phyloP scores from a whole-genome alignment of 2,329 filamentous ascomycete genomes.

The Trichophyton mentagrophytes region DNA sequence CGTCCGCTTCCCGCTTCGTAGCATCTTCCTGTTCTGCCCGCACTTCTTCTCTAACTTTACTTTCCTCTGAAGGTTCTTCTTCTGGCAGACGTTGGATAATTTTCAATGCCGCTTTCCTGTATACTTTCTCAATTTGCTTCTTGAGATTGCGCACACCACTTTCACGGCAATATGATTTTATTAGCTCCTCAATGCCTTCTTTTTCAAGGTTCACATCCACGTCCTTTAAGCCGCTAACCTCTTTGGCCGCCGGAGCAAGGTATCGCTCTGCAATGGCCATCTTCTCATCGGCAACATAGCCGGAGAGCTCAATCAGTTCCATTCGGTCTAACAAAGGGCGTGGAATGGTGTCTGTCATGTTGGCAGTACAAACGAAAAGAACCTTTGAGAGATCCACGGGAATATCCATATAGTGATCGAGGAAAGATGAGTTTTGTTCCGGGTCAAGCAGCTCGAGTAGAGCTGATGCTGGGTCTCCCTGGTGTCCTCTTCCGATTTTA shows the following conservation, averaged over 20 bases:
- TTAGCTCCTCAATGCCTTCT: constrained; percentile 85
- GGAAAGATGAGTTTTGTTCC: constrained; percentile 92
- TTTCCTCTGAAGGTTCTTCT: constrained; percentile 32
- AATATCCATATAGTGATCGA: constrained; percentile 98
- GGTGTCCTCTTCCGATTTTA: constrained; percentile 93
- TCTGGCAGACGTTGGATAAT: constrained; percentile 56
- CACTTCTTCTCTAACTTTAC: constrained; percentile 73
- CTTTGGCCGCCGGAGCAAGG: constrained; percentile 84
- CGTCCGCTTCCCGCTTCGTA: constrained; percentile 24
- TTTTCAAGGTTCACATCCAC: constrained; percentile 80
- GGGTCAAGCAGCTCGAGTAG: constrained; percentile 88
- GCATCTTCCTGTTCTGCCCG: constrained; percentile 56
- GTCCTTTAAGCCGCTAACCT: constrained; percentile 76
- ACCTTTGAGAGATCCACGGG: constrained; percentile 96
- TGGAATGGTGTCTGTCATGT: constrained; percentile 97
- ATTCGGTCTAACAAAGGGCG: constrained; percentile 87
- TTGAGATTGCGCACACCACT: constrained; percentile 95
- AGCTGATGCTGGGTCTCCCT: constrained; percentile 90
- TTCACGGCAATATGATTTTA: constrained; percentile 97
- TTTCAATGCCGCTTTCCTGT: constrained; percentile 90
- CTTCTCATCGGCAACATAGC: constrained; percentile 96
- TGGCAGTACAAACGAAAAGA: constrained; percentile 95
- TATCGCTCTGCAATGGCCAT: constrained; percentile 95
- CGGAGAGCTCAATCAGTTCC: constrained; percentile 93
- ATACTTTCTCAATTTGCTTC: constrained; percentile 99